Evolutionary conservation across 768 basidiomycete genomes (phyloP).

Genomic region (Scleroderma citrinum): DNA sequence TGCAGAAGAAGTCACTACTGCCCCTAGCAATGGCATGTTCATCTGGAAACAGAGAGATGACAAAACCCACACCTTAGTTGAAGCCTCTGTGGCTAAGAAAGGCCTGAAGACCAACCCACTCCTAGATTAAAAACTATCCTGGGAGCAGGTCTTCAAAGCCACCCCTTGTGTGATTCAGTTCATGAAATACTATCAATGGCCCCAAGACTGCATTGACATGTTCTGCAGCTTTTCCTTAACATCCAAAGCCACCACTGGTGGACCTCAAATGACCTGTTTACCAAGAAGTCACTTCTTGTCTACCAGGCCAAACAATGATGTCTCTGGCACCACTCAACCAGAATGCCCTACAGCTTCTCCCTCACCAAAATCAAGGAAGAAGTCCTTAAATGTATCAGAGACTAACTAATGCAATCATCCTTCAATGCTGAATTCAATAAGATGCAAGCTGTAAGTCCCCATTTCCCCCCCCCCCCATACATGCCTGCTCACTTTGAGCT

Average conservation of each 20-base stretch:
- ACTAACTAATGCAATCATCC: neutral
- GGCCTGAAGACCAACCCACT: neutral
- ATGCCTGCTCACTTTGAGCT: too few relatives aligned
- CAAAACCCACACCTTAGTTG: neutral
- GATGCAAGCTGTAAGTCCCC: neutral
- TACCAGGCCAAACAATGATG: conserved; percentile 12
- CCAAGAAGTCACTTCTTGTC: conserved; percentile 5
- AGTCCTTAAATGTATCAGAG: neutral
- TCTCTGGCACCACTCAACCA: conserved; percentile 1
- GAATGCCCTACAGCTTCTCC: neutral
- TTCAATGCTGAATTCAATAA: neutral
- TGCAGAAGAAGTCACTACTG: fast-evolving
- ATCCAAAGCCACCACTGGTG: conserved; percentile 4
- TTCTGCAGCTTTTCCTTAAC: conserved; percentile 6
- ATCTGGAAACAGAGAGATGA: neutral
- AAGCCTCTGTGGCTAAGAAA: neutral
- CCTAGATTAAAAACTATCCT: neutral
- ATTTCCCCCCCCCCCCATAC: neutral
- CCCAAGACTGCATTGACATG: conserved; percentile 3
- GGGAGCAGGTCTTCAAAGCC: conserved; percentile 1
- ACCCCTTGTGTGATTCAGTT: conserved; percentile 5
- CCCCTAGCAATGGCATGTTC: neutral
- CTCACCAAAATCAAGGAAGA: neutral
- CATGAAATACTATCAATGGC: conserved; percentile 8
- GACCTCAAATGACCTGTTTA: conserved; percentile 2